Conservation (phyloP, 257 asterid genomes). For the Dorcoceras hygrometricum region DNA sequence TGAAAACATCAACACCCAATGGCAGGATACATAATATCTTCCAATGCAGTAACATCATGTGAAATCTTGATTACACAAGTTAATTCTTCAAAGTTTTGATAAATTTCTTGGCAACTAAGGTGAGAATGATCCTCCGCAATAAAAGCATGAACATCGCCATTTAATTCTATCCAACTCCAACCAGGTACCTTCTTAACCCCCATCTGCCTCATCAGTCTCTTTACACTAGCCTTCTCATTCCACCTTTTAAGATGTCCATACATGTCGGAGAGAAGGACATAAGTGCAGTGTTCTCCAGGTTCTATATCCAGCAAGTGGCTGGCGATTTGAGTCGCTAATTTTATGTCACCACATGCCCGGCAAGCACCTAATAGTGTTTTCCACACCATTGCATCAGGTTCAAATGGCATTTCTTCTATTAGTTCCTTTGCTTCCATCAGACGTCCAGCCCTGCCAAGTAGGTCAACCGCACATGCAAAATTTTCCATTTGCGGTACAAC, state of each 20-base stretch:
- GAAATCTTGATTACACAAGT: constrained; percentile 39
- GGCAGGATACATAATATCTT: not conserved
- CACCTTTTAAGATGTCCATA: constrained; percentile 68
- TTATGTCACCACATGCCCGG: constrained; percentile 76
- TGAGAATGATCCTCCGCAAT: constrained; percentile 74
- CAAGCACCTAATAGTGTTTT: constrained; percentile 76
- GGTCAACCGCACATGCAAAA: constrained; percentile 80
- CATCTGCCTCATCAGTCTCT: constrained; percentile 66
- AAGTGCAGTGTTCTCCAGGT: constrained; percentile 80
- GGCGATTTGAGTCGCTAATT: constrained; percentile 62
- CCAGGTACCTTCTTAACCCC: constrained; percentile 82
- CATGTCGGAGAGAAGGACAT: constrained; percentile 75
- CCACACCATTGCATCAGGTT: constrained; percentile 76
- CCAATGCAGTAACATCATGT: not conserved
- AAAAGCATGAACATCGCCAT: constrained; percentile 59
- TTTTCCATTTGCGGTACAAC: constrained; percentile 73
- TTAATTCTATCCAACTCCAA: constrained; percentile 86
- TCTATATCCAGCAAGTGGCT: constrained; percentile 54
- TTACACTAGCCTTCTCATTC: constrained; percentile 70
- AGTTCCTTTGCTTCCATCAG: constrained; percentile 58
- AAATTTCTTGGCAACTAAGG: constrained; percentile 46
- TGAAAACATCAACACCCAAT: too few relatives aligned
- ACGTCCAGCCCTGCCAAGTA: constrained; percentile 81
- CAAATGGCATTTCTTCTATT: constrained; percentile 65
- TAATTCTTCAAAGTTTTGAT: constrained; percentile 38